Conservation (phyloP, 257 asterid species). For the Lithospermum erythrorhizon region DNA sequence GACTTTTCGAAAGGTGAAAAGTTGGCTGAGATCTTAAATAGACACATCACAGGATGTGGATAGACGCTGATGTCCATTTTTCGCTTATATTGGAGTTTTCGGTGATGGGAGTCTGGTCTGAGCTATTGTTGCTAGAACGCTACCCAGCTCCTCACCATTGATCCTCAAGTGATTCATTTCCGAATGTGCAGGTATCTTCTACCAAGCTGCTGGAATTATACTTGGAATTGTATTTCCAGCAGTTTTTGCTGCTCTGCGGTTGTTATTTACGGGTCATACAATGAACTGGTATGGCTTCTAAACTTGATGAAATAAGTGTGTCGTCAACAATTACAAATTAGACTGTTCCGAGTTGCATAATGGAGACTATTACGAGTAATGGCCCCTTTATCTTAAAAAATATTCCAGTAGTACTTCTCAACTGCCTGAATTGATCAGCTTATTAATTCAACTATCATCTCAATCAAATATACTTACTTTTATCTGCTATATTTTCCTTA, state of each 20-base stretch:
- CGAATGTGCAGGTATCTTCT: slow-evolving; percentile 50
- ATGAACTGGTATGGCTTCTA: slow-evolving; percentile 69
- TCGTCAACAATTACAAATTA: no score
- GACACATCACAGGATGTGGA: not conserved
- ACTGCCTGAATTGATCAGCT: no score
- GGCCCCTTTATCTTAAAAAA: no score
- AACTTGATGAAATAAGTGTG: no score
- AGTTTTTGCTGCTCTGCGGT: slow-evolving; percentile 48
- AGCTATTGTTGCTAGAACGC: not conserved
- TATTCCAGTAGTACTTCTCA: no score
- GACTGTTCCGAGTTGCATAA: no score
- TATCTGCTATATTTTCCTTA: slow-evolving; percentile 4
- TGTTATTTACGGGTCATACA: slow-evolving; percentile 57
- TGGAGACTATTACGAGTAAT: no score
- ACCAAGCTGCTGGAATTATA: slow-evolving; percentile 59
- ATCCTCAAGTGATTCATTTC: slow-evolving; percentile 13
- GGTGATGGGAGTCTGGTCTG: not conserved
- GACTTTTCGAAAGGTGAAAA: slow-evolving; percentile 70
- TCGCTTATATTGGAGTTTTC: not conserved
- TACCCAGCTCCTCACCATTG: not conserved
- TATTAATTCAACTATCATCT: no score
- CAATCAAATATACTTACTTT: not conserved
- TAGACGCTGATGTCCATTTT: not conserved
- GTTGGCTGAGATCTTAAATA: slow-evolving; percentile 1
- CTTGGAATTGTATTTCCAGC: slow-evolving; percentile 64